These are phyloP conservation scores for Hanseniaspora vineae DNA, from an alignment of 805 yeast genomes.

Conservation along the genomic window DNA sequence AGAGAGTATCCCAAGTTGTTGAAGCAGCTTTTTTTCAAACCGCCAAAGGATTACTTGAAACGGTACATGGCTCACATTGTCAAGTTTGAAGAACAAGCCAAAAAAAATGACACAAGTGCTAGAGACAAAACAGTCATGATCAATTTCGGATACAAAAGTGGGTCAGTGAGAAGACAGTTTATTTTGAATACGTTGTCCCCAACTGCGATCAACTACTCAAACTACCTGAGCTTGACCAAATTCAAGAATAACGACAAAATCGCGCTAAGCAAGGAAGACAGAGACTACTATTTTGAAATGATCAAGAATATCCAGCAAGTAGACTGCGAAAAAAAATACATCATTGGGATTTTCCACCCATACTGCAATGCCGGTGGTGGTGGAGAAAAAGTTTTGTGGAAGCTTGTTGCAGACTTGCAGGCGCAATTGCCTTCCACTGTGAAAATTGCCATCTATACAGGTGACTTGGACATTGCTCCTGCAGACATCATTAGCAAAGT, in stretches of 20 bases:
- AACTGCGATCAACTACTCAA: slow-evolving; percentile 3
- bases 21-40: slow-evolving; percentile 2
- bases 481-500: slow-evolving; percentile 40
- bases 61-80: slow-evolving; percentile 2
- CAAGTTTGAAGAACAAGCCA: background rate
- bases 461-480: slow-evolving; percentile 40
- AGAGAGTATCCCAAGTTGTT: background rate
- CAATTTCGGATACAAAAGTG: slow-evolving; percentile 5
- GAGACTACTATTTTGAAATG: slow-evolving; percentile 1
- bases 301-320: slow-evolving; percentile 1
- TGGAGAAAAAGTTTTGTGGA: slow-evolving; percentile 95
- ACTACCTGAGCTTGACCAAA: slow-evolving; percentile 1
- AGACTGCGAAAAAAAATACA: slow-evolving; percentile 2
- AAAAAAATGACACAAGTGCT: background rate
- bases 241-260: slow-evolving; percentile 2
- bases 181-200: slow-evolving; percentile 3
- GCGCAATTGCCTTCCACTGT: slow-evolving; percentile 38
- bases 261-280: slow-evolving; percentile 1
- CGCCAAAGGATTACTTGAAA: slow-evolving; percentile 4
- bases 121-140: slow-evolving; percentile 3
- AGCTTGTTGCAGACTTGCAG: slow-evolving; percentile 68
- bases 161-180: slow-evolving; percentile 6
- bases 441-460: slow-evolving; percentile 44
- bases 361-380: slow-evolving; percentile 96
- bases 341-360: slow-evolving; percentile 83